Base-by-base conservation (phyloP, 2,329 filamentous ascomycete genomes). In the Verticillium zaregamsianum region DNA sequence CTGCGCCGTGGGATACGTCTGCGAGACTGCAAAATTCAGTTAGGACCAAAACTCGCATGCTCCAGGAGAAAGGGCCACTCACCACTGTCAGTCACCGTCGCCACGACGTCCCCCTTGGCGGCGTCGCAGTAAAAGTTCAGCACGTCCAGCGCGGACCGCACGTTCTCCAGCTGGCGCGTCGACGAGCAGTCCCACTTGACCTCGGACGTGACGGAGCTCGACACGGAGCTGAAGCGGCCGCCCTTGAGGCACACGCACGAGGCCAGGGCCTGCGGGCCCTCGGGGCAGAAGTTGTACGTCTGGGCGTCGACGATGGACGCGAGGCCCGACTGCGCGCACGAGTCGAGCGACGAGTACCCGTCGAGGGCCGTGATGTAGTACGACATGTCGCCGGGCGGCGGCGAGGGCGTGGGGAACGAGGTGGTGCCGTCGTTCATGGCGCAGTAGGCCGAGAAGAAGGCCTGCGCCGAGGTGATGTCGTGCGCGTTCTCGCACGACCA, bases 291-390 rank as follows among this genome's bases (percentile, higher is more conserved):
- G n/a, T 72, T 69, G 14, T 68, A 67, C 0, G 74, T 74, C 72
- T 78, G 73, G 5, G 20, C 60, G 33, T 76, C 69, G 3, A 84
- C 68, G 4, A 72, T 79, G 54, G 74, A 72, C 3, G 78, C 77
- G 20, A 86, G 64, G 0, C 74, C 82, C 0, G 66, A 71, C 60
- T 77, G 73, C 1, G 80, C 82, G 60, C 82, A 85, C 0, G 71
- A 67, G 0, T 74, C 75, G 0, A 86, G 72, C 0, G 76, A 73
- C 52, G 72, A 76, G 63, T 73, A 86, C 61, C 80, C 71, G 0
- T 79, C 73, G 32, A 86, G 69, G 14, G 78, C 83, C 1, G 82
- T 83, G 61, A 86, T 80, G 62, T 83, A 81, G 66, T 85, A 86
- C 0, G 80, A 77, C 78, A 86, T 82, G 63, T 84, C 77, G 54